phyloP scores from a whole-genome alignment of 192 early-diverging fungal species.

The Coemansia sp. region DNA sequence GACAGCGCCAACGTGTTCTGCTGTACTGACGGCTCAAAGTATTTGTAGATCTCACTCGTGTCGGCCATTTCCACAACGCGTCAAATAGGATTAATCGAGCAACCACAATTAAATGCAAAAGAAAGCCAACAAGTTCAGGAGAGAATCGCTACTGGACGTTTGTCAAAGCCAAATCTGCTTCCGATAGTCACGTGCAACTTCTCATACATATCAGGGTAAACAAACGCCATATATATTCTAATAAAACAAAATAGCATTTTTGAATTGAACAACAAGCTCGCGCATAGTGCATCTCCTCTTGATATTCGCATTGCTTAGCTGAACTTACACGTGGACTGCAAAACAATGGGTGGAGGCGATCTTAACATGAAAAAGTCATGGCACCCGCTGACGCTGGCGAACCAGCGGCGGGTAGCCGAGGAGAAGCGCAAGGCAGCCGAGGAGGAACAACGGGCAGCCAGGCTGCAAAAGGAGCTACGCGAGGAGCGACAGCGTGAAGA shows the following conservation, averaged over 20 bases:
- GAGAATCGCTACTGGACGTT: not conserved
- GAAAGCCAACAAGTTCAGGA: not conserved
- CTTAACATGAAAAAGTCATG: slow-evolving; percentile 95
- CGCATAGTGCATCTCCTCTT: too few species aligned
- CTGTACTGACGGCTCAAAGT: slow-evolving; percentile 55
- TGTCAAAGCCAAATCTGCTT: too few species aligned
- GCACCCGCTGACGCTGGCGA: slow-evolving; percentile 90
- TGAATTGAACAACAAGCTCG: too few species aligned
- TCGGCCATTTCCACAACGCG: slow-evolving; percentile 24
- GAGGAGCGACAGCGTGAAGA: slow-evolving; percentile 90
- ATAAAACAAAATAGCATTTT: too few species aligned
- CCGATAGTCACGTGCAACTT: too few species aligned
- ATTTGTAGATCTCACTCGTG: slow-evolving; percentile 48
- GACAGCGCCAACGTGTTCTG: slow-evolving; percentile 49
- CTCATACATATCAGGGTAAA: too few species aligned
- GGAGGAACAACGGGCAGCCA: slow-evolving; percentile 84
- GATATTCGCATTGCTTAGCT: not conserved
- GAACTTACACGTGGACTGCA: not conserved
- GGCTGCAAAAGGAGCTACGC: slow-evolving; percentile 86
- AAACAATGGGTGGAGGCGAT: slow-evolving; percentile 55
- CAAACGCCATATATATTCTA: too few species aligned
- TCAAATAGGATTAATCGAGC: not conserved
- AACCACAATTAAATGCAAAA: not conserved
- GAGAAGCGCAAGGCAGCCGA: slow-evolving; percentile 80
- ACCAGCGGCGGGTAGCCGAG: slow-evolving; percentile 62